Conservation (phyloP, 805 yeast species). For the Kodamaea nitidulidarum region DNA sequence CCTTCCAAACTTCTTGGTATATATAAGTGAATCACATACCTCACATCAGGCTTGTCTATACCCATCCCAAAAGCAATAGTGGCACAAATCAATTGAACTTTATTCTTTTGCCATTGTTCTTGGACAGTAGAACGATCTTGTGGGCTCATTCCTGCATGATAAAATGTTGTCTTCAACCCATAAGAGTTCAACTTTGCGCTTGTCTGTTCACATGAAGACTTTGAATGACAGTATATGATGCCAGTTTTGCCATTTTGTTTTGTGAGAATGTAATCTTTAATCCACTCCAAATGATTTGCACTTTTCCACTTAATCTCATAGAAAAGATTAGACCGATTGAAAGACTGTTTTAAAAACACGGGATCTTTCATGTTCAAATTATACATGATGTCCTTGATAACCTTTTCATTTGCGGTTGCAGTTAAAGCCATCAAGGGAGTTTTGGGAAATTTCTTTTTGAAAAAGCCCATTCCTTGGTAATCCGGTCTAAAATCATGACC, state of each 20-base stretch:
- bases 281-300: slow-evolving; percentile 51
- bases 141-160: slow-evolving; percentile 93
- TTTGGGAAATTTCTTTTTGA: slow-evolving; percentile 68
- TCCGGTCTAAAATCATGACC: slow-evolving; percentile 98
- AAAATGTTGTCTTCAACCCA: slow-evolving; percentile 69
- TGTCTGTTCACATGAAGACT: slow-evolving; percentile 80
- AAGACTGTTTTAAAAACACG: slow-evolving; percentile 77
- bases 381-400: slow-evolving; percentile 77
- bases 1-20: slow-evolving; percentile 91
- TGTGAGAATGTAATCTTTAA: slow-evolving; percentile 49
- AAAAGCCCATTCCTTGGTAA: slow-evolving; percentile 72
- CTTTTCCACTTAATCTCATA: slow-evolving; percentile 74
- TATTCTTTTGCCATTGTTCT: slow-evolving; percentile 72
- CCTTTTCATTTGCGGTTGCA: slow-evolving; percentile 93
- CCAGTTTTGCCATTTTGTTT: slow-evolving; percentile 65
- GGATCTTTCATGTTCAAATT: slow-evolving; percentile 64
- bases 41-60: slow-evolving; percentile 91
- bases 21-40: slow-evolving; percentile 85
- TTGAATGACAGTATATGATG: slow-evolving; percentile 90
- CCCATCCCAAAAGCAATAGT: slow-evolving; percentile 99
- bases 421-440: slow-evolving; percentile 94
- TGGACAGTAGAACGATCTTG: slow-evolving; percentile 74
- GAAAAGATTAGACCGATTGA: slow-evolving; percentile 80
- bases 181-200: slow-evolving; percentile 52
- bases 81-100: slow-evolving; percentile 81